Percentiles rank a stretch among this genome's conserved stretches.
Evolutionary conservation across 345 rosid genomes (phyloP).

Genomic region (Salix dunnii): DNA sequence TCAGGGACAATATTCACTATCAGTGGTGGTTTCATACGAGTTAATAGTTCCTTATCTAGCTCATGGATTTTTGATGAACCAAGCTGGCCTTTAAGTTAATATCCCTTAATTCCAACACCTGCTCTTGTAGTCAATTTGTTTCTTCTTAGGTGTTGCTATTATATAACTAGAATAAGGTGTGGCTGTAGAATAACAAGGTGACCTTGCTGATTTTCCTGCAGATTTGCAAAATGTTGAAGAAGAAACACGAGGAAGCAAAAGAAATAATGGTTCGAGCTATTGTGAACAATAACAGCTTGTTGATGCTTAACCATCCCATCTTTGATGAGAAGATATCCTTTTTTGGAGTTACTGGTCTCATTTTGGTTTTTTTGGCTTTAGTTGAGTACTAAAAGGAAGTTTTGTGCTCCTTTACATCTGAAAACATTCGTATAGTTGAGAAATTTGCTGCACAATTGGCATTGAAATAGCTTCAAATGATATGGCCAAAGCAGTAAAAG

Average conservation of each 20-base stretch:
- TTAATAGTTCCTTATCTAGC: too few species aligned
- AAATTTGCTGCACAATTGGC: slow-evolving; percentile 43
- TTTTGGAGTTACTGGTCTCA: background rate
- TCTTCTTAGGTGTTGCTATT: background rate
- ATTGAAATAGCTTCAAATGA: background rate
- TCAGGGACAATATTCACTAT: too few species aligned
- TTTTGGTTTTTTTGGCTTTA: background rate
- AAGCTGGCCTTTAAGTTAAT: too few species aligned
- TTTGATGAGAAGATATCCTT: slow-evolving; percentile 87
- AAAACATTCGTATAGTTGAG: slow-evolving; percentile 61
- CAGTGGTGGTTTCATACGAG: too few species aligned
- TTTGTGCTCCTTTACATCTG: slow-evolving; percentile 44
- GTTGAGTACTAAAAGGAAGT: background rate
- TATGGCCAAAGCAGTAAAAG: background rate
- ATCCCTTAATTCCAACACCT: too few species aligned
- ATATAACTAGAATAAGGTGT: background rate
- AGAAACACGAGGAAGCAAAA: slow-evolving; percentile 85
- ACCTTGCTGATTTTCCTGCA: slow-evolving; percentile 26
- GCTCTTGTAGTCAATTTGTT: too few species aligned
- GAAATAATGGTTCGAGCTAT: slow-evolving; percentile 75
- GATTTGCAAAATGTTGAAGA: slow-evolving; percentile 75
- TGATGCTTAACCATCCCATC: slow-evolving; percentile 86
- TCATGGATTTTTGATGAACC: too few species aligned
- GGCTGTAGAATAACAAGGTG: background rate
- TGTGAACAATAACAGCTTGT: slow-evolving; percentile 68